phyloP scores from a whole-genome alignment of 1,284 basidiomycete genomes.

The Ustilago vetiveriae region DNA sequence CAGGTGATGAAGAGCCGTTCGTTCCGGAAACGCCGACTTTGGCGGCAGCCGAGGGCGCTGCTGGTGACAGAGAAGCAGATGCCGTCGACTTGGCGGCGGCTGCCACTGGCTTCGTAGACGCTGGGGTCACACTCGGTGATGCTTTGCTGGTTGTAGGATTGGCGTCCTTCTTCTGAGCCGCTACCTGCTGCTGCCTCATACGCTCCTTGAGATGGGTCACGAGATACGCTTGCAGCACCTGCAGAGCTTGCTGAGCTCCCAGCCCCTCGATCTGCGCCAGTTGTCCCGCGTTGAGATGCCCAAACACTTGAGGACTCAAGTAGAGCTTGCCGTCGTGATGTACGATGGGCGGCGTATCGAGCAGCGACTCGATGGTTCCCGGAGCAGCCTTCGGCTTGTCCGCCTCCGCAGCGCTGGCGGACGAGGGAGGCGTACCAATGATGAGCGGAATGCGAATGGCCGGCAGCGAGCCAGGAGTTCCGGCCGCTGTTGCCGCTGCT shows the following conservation, averaged over 20 bases:
- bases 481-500: conserved; percentile 12
- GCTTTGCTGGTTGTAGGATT: conserved; percentile 6
- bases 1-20: conserved; percentile 13
- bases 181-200: conserved; percentile 69
- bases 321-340: conserved; percentile 84
- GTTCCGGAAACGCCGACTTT: background rate
- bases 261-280: conserved; percentile 80
- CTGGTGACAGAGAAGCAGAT: background rate
- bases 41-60: background rate
- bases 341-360: conserved; percentile 77
- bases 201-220: conserved; percentile 85
- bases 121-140: background rate
- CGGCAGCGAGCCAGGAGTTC: conserved; percentile 21
- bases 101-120: conserved; percentile 3
- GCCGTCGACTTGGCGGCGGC: conserved; percentile 5
- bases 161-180: conserved; percentile 46
- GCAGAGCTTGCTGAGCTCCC: conserved; percentile 82
- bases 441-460: conserved; percentile 72
- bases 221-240: conserved; percentile 83
- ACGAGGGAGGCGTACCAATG: conserved; percentile 72
- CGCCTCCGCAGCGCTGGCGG: conserved; percentile 57
- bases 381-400: conserved; percentile 62
- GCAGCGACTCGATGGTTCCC: conserved; percentile 64
- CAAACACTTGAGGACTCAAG: conserved; percentile 84
- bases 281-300: conserved; percentile 78